A percentile compares a stretch with the other conserved stretches of the same genome.
These are phyloP conservation scores for Claviceps cyperi DNA, from an alignment of 2,329 filamentous ascomycete species.

Conservation along the genomic window DNA sequence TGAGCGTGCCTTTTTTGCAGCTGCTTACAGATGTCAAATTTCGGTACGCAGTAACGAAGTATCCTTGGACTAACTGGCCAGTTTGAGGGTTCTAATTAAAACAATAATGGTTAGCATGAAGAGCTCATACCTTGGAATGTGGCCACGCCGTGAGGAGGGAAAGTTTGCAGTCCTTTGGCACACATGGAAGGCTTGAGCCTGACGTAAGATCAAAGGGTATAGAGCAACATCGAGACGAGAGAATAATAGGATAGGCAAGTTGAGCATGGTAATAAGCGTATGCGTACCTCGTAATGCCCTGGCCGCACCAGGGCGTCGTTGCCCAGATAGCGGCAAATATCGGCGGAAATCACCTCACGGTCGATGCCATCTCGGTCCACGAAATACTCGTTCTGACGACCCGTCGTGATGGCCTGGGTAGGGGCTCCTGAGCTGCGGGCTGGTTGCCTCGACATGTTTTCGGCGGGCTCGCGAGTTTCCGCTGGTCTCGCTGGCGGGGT, in stretches of 20 bases:
- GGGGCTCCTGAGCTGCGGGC: conserved; percentile 22
- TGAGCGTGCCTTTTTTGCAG: neutral
- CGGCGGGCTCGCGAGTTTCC: no score
- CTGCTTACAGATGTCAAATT: conserved; percentile 60
- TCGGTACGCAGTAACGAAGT: conserved; percentile 66
- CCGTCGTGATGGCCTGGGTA: conserved; percentile 22
- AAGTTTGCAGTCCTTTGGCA: neutral
- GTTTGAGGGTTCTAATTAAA: conserved; percentile 34
- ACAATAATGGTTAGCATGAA: neutral
- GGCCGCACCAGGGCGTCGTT: conserved; percentile 70
- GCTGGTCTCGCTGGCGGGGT: neutral
- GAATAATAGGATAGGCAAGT: neutral
- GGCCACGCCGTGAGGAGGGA: neutral
- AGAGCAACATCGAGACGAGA: neutral
- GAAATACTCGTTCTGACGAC: conserved; percentile 63
- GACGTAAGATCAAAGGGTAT: neutral
- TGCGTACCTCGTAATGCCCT: conserved; percentile 53
- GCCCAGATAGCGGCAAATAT: conserved; percentile 72
- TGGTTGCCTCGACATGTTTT: conserved; percentile 23
- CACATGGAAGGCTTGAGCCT: no score
- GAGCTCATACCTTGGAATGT: neutral
- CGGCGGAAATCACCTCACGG: conserved; percentile 70
- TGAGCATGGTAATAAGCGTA: neutral
- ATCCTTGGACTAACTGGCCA: conserved; percentile 51
- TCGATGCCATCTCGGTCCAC: conserved; percentile 69